These are phyloP conservation scores for Microbotryum scabiosae DNA, from an alignment of 1,284 basidiomycete genomes.

Conservation along the genomic window DNA sequence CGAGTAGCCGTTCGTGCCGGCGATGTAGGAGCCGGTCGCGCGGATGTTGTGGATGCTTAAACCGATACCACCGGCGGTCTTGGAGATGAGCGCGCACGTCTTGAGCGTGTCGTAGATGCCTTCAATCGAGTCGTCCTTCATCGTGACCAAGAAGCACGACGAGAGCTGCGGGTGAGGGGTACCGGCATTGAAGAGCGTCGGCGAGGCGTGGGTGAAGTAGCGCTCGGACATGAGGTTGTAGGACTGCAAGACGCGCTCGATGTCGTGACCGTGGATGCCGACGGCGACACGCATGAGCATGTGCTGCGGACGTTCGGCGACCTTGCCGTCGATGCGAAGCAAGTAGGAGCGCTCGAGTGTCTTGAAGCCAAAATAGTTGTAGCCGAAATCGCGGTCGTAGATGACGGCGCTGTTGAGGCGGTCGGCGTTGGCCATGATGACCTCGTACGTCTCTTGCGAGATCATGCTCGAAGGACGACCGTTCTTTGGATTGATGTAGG, in stretches of 20 bases:
- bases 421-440: conserved; percentile 75
- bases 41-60: conserved; percentile 95
- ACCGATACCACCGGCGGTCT: conserved; percentile 97
- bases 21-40: conserved; percentile 67
- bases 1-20: conserved; percentile 57
- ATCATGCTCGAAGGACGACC: conserved; percentile 82
- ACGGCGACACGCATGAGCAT: conserved; percentile 99
- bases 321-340: conserved; percentile 84
- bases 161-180: conserved; percentile 91
- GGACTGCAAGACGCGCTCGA: conserved; percentile 84
- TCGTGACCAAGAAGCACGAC: conserved; percentile 94
- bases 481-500: conserved; percentile 97
- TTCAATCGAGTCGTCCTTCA: conserved; percentile 99
- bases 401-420: conserved; percentile 89
- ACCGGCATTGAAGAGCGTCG: conserved; percentile 97
- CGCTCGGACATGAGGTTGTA: conserved; percentile 74
- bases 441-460: conserved; percentile 73
- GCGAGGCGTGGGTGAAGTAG: conserved; percentile 96
- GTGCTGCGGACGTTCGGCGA: conserved; percentile 96
- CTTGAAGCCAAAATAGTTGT: conserved; percentile 91
- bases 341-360: conserved; percentile 98
- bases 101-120: conserved; percentile 99
- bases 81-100: conserved; percentile 98
- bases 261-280: conserved; percentile 85
- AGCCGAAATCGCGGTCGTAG: conserved; percentile 96